Evolutionary conservation across 768 basidiomycete genomes (phyloP).

Genomic region (Tulasnella sp.): DNA sequence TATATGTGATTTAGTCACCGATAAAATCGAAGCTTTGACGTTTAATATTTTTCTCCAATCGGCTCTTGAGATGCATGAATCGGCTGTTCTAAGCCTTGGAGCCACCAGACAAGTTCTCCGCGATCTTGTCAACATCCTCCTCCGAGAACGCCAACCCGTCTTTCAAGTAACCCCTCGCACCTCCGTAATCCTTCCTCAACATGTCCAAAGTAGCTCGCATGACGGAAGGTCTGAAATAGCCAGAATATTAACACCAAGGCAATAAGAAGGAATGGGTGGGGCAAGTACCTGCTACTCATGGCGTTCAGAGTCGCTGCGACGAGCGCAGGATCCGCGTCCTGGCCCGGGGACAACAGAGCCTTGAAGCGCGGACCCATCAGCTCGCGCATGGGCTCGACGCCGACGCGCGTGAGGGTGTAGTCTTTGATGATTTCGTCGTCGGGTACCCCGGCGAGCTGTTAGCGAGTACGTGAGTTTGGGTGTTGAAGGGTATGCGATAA

Average conservation of each 20-base stretch:
- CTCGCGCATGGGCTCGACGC: constrained; percentile 68
- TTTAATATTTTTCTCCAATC: no score
- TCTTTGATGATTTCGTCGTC: constrained; percentile 55
- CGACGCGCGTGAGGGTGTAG: constrained; percentile 66
- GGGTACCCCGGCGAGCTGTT: constrained; percentile 62
- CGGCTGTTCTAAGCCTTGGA: no score
- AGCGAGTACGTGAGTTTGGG: background rate
- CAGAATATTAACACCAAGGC: background rate
- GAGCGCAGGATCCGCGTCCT: constrained; percentile 36
- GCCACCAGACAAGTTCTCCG: background rate
- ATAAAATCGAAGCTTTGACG: no score
- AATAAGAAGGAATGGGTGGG: background rate
- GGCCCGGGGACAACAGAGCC: background rate
- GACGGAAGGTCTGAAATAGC: constrained; percentile 44
- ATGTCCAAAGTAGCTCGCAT: constrained; percentile 62
- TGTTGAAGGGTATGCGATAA: background rate
- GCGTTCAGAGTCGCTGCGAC: constrained; percentile 67
- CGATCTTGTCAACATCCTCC: constrained; percentile 32
- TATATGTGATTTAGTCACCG: no score
- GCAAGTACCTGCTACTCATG: constrained; percentile 34
- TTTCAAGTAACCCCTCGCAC: constrained; percentile 51
- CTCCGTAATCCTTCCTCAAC: constrained; percentile 52
- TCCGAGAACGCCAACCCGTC: constrained; percentile 40
- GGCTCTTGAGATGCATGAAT: no score
- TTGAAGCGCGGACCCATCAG: constrained; percentile 40